A percentile compares a stretch with the other conserved stretches of the same genome.
These are phyloP conservation scores for Colletotrichum tamarilloi DNA, from an alignment of 2,329 filamentous ascomycete species.

Conservation along the genomic window DNA sequence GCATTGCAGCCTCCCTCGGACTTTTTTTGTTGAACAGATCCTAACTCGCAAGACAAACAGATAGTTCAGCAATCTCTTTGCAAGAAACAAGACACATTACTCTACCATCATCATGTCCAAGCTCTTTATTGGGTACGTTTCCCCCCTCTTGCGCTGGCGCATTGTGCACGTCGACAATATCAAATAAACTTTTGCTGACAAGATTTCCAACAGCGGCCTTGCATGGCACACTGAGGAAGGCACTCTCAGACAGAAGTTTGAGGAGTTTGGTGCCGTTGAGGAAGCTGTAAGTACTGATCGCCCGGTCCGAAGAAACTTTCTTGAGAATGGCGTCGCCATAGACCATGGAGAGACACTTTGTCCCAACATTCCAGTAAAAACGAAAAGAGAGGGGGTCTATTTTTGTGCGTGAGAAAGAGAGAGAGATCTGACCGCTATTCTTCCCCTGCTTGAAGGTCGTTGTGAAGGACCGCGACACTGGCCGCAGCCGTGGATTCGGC, in stretches of 20 bases:
- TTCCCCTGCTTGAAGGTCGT: constrained; percentile 74
- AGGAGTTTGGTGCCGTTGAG: constrained; percentile 89
- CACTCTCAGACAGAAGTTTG: constrained; percentile 89
- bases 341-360: constrained; percentile 16
- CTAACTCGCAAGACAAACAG: constrained; percentile 5
- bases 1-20: constrained; percentile 27
- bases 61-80: constrained; percentile 18
- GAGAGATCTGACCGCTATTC: constrained; percentile 37
- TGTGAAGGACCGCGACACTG: constrained; percentile 96
- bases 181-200: constrained; percentile 29
- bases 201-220: constrained; percentile 75
- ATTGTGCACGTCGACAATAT: constrained; percentile 3
- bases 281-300: constrained; percentile 82
- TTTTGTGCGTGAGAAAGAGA: not conserved
- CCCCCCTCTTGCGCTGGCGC: not conserved
- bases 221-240: constrained; percentile 97
- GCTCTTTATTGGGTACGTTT: constrained; percentile 89
- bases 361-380: constrained; percentile 2
- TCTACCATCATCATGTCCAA: constrained; percentile 77
- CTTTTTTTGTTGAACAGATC: not conserved
- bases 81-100: constrained; percentile 6
- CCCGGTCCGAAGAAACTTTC: constrained; percentile 31
- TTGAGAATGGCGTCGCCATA: constrained; percentile 11
- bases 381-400: not conserved
- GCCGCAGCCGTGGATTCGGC: constrained; percentile 95